Evolutionary conservation across 768 basidiomycete genomes (phyloP), one percentile per base, ranked within the genome.

Genomic region (Leccinum disarticulatum): DNA sequence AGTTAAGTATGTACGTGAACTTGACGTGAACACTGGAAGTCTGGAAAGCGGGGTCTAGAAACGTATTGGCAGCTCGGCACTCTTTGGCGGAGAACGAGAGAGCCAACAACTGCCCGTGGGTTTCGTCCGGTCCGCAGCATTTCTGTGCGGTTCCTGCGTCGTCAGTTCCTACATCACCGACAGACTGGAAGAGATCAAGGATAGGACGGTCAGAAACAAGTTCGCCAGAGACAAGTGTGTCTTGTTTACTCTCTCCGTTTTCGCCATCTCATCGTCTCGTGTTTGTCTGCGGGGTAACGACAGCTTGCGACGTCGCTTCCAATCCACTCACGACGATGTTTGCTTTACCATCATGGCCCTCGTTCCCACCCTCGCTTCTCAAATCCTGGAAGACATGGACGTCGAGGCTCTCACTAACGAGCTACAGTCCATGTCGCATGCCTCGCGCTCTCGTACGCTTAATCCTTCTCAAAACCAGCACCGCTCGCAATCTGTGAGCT

Each of bases 341-440:
- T 84, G 87, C 7, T 95, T 85, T 68, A 93, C 89, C 1, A 77
- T 88, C 52, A 83, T 89, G 69, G 85, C 88, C 0, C 79, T 88
- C 43, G 72, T 91, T 17, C 86, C 87, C 2, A 86, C 87, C 1
- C 79, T 93, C 17, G 80, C 84, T 6, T 75, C 81, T 14, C 84
- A 87, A 61, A 78, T 93, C 13, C 73, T 89, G n/a, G 76, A 79
- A 25, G 83, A 83, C 31, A 88, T 93, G 84, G 86, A 93, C 62
- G 88, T 93, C 17, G 91, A 93, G 63, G 77, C 77, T 0, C 73
- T 91, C 13, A 91, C 87, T 0, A 71, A 79, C 15, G 87, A 80
- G 62, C 67, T 85, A 19, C 82, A 83, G 65, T 71, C 76, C 13
- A 71, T 74, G 62, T 82, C 77, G 55, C 80, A 70, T 50, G 69